phyloP scores from a whole-genome alignment of 2,329 filamentous ascomycete species.

The Claviceps fusiformis region DNA sequence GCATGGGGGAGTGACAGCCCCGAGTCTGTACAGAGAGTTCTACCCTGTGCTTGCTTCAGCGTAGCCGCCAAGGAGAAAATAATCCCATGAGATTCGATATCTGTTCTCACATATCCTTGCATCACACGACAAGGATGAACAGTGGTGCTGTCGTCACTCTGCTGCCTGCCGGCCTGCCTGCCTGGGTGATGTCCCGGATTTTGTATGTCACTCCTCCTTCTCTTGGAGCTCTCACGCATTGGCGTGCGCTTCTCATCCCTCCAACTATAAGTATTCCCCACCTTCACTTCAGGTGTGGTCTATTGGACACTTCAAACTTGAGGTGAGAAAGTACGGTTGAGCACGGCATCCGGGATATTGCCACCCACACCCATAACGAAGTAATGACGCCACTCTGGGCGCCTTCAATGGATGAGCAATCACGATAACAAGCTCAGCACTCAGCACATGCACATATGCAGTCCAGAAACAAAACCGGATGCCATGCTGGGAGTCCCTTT shows the following conservation, averaged over 20 bases:
- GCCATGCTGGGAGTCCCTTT: neutral
- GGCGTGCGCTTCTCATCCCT: neutral
- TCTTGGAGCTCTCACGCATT: neutral
- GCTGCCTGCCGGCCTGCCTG: neutral
- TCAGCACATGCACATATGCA: neutral
- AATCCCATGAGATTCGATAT: neutral
- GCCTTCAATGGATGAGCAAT: neutral
- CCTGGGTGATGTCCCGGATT: neutral
- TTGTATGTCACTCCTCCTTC: neutral
- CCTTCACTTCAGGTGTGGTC: neutral
- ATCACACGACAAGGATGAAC: neutral
- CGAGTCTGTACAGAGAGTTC: neutral
- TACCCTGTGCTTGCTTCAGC: neutral
- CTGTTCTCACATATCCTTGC: neutral
- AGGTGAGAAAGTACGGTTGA: neutral
- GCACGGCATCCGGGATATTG: neutral
- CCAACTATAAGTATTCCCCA: neutral
- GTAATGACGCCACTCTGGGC: neutral
- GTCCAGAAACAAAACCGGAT: neutral
- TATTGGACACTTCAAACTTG: neutral
- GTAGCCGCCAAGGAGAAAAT: neutral
- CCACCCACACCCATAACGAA: neutral
- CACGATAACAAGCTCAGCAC: neutral
- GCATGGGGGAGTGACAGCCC: neutral
- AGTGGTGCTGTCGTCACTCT: too few species aligned